Base-by-base conservation (phyloP, 78 protist species). In the Anaeramoeba flamelloides region DNA sequence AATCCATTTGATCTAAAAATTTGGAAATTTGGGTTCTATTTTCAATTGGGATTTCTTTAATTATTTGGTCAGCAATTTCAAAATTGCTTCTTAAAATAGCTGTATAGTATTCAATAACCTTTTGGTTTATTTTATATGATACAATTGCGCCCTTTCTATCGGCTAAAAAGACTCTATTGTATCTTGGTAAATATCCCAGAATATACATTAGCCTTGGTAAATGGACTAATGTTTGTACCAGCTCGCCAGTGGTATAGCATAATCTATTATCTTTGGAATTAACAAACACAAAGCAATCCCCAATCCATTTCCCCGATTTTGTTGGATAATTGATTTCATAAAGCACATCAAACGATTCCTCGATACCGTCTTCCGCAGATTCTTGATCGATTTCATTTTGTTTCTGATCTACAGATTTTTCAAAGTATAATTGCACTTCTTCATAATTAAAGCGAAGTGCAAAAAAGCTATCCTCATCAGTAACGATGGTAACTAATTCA, bases 201-300 rank as follows among this genome's bases (percentile, higher is more conserved):
- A 87, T 40, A 79, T 80, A 90, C 83, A 84, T 79, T 2, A 87
- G 79, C 26, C 77, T 0, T 40, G 74, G 81, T 4, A 92, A 82
- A 41, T 88, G 93, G 32, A 91, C 83, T 2, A 96, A 76, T 1
- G 95, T 94, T 37, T 86, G 85, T 22, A 87, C 84, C 79, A 95
- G 92, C 53, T 93, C 91, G 2, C 99, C 99, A 38, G 95, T 90
- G 38, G 83, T 87, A 81, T 96, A 96, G 85, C 91, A 91, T 78
- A 96, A 89, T 31, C 94, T 85, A 38, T 87, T 80, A 38, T 26
- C 77, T n/a, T n/a, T n/a, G 31, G 39, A 36, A 85, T 85, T 93
- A 64, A 93, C 87, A 90, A 89, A 96, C 79, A 95, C 41, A 40
- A 96, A 94, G 89, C 96, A 92, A 53, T 92, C 96, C 34, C 97